Evolutionary conservation across 148 eudicot genomes (phyloP).

Genomic region (Silene conica): DNA sequence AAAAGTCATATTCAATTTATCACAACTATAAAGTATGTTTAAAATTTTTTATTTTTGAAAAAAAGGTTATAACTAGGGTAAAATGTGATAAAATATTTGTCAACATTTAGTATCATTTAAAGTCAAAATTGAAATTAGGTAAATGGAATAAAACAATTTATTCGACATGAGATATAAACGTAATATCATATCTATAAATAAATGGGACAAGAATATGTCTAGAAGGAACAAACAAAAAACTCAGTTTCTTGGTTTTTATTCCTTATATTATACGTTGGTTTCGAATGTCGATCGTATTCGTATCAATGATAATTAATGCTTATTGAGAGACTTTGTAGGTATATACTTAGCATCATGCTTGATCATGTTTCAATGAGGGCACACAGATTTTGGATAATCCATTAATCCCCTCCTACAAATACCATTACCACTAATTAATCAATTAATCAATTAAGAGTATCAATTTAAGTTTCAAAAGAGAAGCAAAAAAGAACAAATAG

Average conservation of each 20-base stretch:
- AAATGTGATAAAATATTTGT: no score
- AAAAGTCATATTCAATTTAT: no score
- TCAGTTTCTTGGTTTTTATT: slow-evolving; percentile 9
- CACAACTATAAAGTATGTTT: no score
- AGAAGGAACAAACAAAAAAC: not conserved
- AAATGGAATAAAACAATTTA: not conserved
- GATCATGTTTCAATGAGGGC: no score
- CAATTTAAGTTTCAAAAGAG: no score
- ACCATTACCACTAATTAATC: not conserved
- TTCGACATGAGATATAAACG: not conserved
- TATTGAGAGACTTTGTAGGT: not conserved
- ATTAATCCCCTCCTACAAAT: no score
- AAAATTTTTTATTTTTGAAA: no score
- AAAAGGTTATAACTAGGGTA: no score
- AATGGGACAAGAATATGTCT: not conserved
- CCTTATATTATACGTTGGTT: not conserved
- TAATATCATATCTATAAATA: not conserved
- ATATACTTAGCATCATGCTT: slow-evolving; percentile 3
- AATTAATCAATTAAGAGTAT: no score
- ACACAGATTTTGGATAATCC: not conserved
- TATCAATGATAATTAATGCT: not conserved
- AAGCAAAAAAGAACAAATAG: not conserved
- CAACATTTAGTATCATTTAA: not conserved
- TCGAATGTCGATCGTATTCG: not conserved
- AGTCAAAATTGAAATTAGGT: not conserved